These are phyloP conservation scores for Cephaloascus fragrans DNA, from an alignment of 805 yeast genomes.

Conservation along the genomic window DNA sequence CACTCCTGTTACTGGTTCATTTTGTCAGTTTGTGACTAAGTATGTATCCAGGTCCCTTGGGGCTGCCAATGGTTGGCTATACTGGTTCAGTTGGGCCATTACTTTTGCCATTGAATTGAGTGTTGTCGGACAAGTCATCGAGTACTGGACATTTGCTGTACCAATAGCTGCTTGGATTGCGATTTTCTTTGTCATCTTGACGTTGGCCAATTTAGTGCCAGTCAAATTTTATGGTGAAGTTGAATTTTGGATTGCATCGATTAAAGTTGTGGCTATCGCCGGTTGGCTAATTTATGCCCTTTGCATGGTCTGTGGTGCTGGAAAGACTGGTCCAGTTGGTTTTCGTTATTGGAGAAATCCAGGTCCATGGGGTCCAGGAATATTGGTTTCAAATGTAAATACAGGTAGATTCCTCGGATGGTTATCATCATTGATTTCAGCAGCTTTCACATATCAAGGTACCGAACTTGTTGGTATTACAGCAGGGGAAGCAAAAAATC, in stretches of 20 bases:
- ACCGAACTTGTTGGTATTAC: conserved; percentile 69
- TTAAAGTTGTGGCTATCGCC: conserved; percentile 57
- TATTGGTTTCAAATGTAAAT: conserved; percentile 32
- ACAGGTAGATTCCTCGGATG: conserved; percentile 61
- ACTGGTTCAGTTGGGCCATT: conserved; percentile 73
- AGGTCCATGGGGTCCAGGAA: conserved; percentile 67
- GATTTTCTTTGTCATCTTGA: conserved; percentile 51
- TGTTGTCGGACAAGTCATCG: conserved; percentile 55
- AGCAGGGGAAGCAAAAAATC: conserved; percentile 66
- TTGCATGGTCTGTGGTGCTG: conserved; percentile 71
- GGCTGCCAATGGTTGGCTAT: conserved; percentile 62
- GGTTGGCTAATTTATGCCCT: conserved; percentile 64
- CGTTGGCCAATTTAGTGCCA: conserved; percentile 50
- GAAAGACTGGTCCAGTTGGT: conserved; percentile 59
- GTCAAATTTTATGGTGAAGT: conserved; percentile 66
- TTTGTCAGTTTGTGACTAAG: conserved; percentile 59
- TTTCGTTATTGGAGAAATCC: conserved; percentile 78
- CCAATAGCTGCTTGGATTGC: conserved; percentile 68
- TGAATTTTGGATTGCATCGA: conserved; percentile 64
- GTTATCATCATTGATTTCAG: conserved; percentile 58
- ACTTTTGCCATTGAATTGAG: conserved; percentile 70
- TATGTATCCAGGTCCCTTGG: conserved; percentile 67
- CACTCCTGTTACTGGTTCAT: conserved; percentile 60
- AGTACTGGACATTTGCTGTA: conserved; percentile 60
- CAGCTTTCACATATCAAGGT: conserved; percentile 79